Percentiles rank a stretch among this genome's conserved stretches.
These are phyloP conservation scores for Simmondsia chinensis DNA, from an alignment of 148 eudicot genomes.

Conservation along the genomic window DNA sequence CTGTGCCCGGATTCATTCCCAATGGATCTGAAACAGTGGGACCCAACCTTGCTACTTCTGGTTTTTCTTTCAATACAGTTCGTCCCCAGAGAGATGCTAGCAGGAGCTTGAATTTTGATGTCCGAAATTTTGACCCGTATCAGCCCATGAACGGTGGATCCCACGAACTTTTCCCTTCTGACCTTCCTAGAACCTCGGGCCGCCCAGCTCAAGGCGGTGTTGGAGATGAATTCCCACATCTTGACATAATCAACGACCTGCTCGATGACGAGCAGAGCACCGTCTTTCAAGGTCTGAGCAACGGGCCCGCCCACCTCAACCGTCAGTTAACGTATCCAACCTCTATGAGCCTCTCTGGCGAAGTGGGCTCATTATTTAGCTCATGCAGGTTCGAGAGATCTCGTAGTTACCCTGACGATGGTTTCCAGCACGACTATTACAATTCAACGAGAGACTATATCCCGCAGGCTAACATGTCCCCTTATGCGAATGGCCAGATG, in stretches of 20 bases:
- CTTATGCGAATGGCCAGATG: slow-evolving; percentile 56
- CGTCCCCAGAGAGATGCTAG: slow-evolving; percentile 38
- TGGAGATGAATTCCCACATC: slow-evolving; percentile 89
- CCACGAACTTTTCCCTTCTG: slow-evolving; percentile 31
- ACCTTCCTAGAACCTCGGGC: slow-evolving; percentile 43
- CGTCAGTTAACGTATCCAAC: slow-evolving; percentile 46
- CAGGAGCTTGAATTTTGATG: slow-evolving; percentile 26
- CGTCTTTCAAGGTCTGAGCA: slow-evolving; percentile 27
- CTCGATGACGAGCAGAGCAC: slow-evolving; percentile 67
- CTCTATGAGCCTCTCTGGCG: slow-evolving; percentile 38
- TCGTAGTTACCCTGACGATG: slow-evolving; percentile 47
- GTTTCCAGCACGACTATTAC: slow-evolving; percentile 38
- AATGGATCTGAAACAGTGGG: slow-evolving; percentile 34
- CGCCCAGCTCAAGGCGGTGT: slow-evolving; percentile 37
- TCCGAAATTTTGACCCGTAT: slow-evolving; percentile 31
- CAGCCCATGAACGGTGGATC: slow-evolving; percentile 22
- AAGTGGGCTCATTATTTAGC: slow-evolving; percentile 35
- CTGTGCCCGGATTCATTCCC: slow-evolving; percentile 29
- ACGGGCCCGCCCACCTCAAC: slow-evolving; percentile 32
- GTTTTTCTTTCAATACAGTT: slow-evolving; percentile 34
- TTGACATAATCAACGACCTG: slow-evolving; percentile 89
- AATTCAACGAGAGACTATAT: slow-evolving; percentile 40
- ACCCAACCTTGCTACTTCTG: slow-evolving; percentile 21
- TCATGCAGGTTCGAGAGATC: slow-evolving; percentile 52
- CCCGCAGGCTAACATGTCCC: slow-evolving; percentile 32